Evolutionary conservation across 2,329 filamentous ascomycete genomes (phyloP), one percentile per base, ranked within the genome.

Genomic region (Fusarium caatingaense): DNA sequence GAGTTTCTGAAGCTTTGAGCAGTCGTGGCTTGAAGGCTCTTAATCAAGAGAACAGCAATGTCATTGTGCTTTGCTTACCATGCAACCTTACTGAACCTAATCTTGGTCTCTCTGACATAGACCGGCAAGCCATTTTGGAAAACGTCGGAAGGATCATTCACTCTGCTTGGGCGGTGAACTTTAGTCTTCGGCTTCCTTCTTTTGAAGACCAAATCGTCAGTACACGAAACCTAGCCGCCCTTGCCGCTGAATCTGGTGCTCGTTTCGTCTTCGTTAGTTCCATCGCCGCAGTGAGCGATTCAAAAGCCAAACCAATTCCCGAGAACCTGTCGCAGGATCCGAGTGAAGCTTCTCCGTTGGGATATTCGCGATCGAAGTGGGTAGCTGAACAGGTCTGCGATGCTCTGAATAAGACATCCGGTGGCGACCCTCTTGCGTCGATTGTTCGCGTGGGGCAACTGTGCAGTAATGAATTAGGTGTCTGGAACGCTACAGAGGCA

Each of bases 81-180:
- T 74, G 55, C 8, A 27, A 67, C 16, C 23, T 76, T 2, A 54
- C 61, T 0, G 15, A 40, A 1, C 2, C 10, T 0, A 34, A 61
- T 13, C 49, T 76, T 2, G 74, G 72, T 3, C 53, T 76, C 0
- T 47, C 56, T 0, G 20, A 47, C 0, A 44, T 61, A 1, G n/a
- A 66, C 2, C 25, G 23, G 1, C 20, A 56, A 3, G n/a, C 4
- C 0, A 56, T 76, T 6, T 1, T 49, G 1, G 9, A 47, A 0
- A 63, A 48, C 4, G 40, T 64, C 6, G 60, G 66, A 0, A 25
- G 62, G 1, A 28, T 86, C 11, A 83, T 88, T 25, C 85, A 88
- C 76, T 79, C 80, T 44, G 84, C 86, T 2, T 87, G 86, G 86
- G 78, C 83, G 0, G 86, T 88, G 23, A 88, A 88, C 73, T 88